These are phyloP conservation scores for Sporothrix euskadiensis DNA, from an alignment of 2,329 filamentous ascomycete genomes.

Conservation along the genomic window DNA sequence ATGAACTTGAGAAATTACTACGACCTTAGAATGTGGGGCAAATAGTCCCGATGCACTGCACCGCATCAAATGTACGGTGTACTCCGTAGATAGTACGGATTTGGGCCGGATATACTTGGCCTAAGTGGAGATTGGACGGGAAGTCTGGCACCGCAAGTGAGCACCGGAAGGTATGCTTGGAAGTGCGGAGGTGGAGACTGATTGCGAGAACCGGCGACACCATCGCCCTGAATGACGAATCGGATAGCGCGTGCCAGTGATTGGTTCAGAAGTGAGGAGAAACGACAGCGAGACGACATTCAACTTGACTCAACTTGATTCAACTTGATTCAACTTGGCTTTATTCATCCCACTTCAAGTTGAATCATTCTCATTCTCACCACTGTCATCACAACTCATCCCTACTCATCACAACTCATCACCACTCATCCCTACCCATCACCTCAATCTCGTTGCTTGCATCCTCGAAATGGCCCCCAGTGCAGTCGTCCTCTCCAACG, in stretches of 20 bases:
- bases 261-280: background rate
- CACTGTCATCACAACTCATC: background rate
- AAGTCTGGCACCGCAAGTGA: background rate
- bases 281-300: background rate
- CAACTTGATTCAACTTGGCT: background rate
- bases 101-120: background rate
- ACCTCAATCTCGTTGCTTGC: background rate
- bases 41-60: background rate
- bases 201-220: slow-evolving; percentile 6
- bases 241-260: background rate
- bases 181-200: background rate
- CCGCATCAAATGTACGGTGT: too few species aligned
- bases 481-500: slow-evolving; percentile 18
- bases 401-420: background rate
- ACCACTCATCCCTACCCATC: background rate
- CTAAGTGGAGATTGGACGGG: background rate
- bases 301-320: background rate
- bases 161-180: background rate
- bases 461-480: slow-evolving; percentile 41
- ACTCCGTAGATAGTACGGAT: background rate
- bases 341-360: background rate
- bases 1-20: background rate
- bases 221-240: slow-evolving; percentile 8
- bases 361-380: background rate
- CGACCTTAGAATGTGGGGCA: too few species aligned